phyloP scores from a whole-genome alignment of 202 grass and related monocot species.

The Saccharum hybrid region DNA sequence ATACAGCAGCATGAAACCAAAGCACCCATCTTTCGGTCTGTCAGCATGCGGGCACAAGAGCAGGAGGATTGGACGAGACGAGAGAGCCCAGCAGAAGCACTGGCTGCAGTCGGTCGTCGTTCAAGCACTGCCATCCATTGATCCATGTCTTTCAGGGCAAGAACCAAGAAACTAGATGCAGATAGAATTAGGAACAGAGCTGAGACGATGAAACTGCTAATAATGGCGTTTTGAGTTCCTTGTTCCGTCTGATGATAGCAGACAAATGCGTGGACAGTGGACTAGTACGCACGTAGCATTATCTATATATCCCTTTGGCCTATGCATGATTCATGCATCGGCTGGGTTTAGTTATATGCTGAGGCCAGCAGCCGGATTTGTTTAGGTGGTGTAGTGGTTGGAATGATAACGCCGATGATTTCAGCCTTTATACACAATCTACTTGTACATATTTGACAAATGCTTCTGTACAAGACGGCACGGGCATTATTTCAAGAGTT shows the following conservation, averaged over 20 bases:
- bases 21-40: constrained; percentile 34
- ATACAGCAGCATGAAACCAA: constrained; percentile 38
- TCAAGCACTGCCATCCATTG: background rate
- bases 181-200: background rate
- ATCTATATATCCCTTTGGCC: background rate
- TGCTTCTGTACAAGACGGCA: constrained; percentile 8
- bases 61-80: constrained; percentile 27
- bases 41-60: constrained; percentile 24
- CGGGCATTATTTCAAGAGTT: background rate
- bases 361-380: constrained; percentile 23
- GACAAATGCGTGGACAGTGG: constrained; percentile 14
- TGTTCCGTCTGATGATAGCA: background rate
- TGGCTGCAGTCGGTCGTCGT: background rate
- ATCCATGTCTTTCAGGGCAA: background rate
- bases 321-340: constrained; percentile 36
- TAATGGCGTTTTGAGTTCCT: too few species aligned
- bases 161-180: background rate
- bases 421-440: background rate
- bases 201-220: background rate
- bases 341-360: constrained; percentile 17
- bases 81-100: constrained; percentile 4
- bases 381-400: constrained; percentile 55
- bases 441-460: constrained; percentile 31
- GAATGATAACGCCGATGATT: constrained; percentile 34
- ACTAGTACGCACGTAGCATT: background rate